These are phyloP conservation scores for Populus alba DNA, from an alignment of 345 rosid species.

Conservation along the genomic window DNA sequence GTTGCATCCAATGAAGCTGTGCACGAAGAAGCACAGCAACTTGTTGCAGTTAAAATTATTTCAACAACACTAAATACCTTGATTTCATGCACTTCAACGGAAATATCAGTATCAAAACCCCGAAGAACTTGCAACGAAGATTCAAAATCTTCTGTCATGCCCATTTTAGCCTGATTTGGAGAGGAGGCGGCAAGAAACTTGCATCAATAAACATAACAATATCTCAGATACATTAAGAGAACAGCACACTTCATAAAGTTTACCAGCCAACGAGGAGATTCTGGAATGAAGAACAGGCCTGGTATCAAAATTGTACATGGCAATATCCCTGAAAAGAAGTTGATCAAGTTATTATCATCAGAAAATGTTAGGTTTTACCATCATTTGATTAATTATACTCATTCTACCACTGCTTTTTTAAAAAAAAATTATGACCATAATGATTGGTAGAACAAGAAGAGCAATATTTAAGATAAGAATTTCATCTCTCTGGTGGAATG, in stretches of 20 bases:
- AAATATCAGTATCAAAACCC: conserved; percentile 92
- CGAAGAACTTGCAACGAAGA: conserved; percentile 95
- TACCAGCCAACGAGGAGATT: conserved; percentile 99
- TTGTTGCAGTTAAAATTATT: neutral
- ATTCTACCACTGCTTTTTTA: neutral
- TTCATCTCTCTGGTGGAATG: neutral
- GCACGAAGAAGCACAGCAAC: too few relatives aligned
- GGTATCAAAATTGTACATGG: conserved; percentile 86
- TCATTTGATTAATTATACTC: neutral
- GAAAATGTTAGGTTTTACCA: neutral
- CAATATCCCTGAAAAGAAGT: conserved; percentile 61
- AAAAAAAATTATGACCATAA: too few relatives aligned
- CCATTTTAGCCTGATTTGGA: conserved; percentile 82
- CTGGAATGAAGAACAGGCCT: conserved; percentile 94
- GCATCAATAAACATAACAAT: conserved; percentile 10
- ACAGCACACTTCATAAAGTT: conserved; percentile 15
- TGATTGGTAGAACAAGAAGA: too few relatives aligned
- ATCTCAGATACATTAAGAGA: conserved; percentile 5
- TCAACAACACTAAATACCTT: conserved; percentile 49
- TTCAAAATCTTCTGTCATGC: conserved; percentile 97
- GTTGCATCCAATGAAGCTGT: too few relatives aligned
- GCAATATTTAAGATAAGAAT: too few relatives aligned
- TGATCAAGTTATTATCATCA: conserved; percentile 1
- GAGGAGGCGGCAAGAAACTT: conserved; percentile 15
- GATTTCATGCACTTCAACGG: conserved; percentile 90